Evolutionary conservation across 2,329 filamentous ascomycete species (phyloP), one percentile per base, ranked within the genome.

Genomic region (Aspergillus versicolor): DNA sequence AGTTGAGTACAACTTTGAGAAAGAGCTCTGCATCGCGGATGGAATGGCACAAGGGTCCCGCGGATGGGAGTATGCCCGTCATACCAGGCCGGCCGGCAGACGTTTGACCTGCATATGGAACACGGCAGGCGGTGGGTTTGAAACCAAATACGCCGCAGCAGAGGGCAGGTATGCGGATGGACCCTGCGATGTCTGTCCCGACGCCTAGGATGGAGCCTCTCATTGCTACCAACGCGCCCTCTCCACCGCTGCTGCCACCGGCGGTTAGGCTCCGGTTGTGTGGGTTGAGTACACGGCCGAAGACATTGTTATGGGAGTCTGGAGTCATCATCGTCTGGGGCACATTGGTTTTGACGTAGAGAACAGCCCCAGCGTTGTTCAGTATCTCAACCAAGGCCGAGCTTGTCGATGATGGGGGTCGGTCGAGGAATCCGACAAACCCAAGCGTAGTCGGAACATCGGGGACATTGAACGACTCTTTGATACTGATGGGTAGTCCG

Each of bases 341-440:
- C 2, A 89, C 77, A 61, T 88, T 89, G 0, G 87, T 89, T 72
- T 90, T 90, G 59, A 83, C 82, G 60, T 88, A 88, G 4, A 86
- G 72, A 0, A 90, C 79, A 0, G 87, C 87, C 0, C 88, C 88
- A 0, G 84, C 76, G 12, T 77, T 73, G 3, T 82, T 73, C 3
- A 90, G 68, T 0, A 87, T 73, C 4, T 82, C 76, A 0, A 88
- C 82, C 5, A 88, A 70, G 0, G 80, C 77, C 0, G 83, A 79
- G 66, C 87, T 82, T 7, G 42, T 24, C 57, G 78, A 70, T 21
- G 72, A 70, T 4, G 80, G 83, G 0, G 86, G 84, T 48, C 85
- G 77, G 40, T 81, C 79, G 2, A 86, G 82, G 61, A 87, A 82
- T 0, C 81, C 80, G 0, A 82, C 81, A 62, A 90, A 81, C 0